A percentile compares a stretch with the other conserved stretches of the same genome.
Conservation (phyloP, 768 basidiomycete species). For the Calocybe gangraenosa region DNA sequence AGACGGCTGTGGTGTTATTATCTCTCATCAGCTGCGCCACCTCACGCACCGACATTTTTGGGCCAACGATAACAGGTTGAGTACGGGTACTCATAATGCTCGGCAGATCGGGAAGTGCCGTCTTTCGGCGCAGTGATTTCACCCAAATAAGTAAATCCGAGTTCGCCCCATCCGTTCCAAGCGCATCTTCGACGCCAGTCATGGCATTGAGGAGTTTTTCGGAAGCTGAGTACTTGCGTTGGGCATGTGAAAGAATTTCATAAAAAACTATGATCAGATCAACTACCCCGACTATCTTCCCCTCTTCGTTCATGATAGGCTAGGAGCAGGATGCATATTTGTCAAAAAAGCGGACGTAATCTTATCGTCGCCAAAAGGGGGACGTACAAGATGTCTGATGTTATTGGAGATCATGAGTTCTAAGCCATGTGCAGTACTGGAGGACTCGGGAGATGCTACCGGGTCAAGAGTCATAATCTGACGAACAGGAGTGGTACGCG, state of each 20-base stretch:
- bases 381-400: slow-evolving; percentile 3
- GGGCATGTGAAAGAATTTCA: slow-evolving; percentile 1
- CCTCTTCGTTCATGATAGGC: slow-evolving; percentile 3
- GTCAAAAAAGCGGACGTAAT: no score
- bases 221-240: not conserved
- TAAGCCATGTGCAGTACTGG: not conserved
- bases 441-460: not conserved
- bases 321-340: not conserved
- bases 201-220: slow-evolving; percentile 2
- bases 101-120: slow-evolving; percentile 2
- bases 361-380: not conserved
- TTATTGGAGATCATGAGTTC: slow-evolving; percentile 5
- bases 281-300: not conserved
- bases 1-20: slow-evolving; percentile 1
- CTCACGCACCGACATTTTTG: not conserved
- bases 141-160: slow-evolving; percentile 4
- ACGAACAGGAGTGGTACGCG: not conserved
- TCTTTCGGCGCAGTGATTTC: not conserved
- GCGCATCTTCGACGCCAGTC: not conserved
- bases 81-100: not conserved
- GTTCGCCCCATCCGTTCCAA: not conserved
- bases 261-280: slow-evolving; percentile 4
- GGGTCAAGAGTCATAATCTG: slow-evolving; percentile 10
- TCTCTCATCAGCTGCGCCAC: slow-evolving; percentile 7
- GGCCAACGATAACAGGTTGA: not conserved